Evolutionary conservation across 208 protist species (phyloP), one percentile per base, ranked within the genome.

Genomic region (Acanthamoeba royreba): DNA sequence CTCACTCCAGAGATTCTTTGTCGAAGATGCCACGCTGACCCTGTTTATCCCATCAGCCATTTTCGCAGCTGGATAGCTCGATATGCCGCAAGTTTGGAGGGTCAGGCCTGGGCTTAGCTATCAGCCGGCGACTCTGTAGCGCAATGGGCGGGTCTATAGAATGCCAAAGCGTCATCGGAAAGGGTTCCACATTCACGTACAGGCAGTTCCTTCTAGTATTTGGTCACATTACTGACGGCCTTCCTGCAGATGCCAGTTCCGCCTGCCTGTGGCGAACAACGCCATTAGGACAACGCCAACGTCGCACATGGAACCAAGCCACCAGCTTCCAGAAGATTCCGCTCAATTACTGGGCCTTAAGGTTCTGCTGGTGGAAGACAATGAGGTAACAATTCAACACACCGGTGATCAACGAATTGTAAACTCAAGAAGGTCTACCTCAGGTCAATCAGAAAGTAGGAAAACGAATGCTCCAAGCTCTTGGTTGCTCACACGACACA

Each of bases 21-120:
- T 28, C 2, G 1, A 11, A 7, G 55, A 4, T 66, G 55, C 0
- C 33, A 8, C 0, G 1, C 55, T 63, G 17, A 0, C 55, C 2
- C 11, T 63, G 55, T 63, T 17, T 28, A 33, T 0, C 52, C 35
- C 63, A 3, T 22, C 74, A 85, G 74, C 66, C 66, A 4, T 87
- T 87, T n/a, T 61, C 77, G 2, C 77, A 87, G 77, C 46, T 58
- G 5, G 77, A 87, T 38, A 0, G n/a, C 0, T 87, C 77, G 28
- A 33, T 58, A n/a, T 87, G 77, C 31, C 77, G 77, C 77, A 52
- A 55, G 77, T 87, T 58, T 22, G 77, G 77, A 40, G 77, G 77
- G 0, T 87, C 77, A 0, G 77, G 77, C 2, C 77, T 87, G 19
- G 77, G 77, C 47, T 22, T 87, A 19, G 77, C 77, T 38, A 87